Base-by-base conservation (phyloP, 306 rosid genomes). In the Ceratonia siliqua region DNA sequence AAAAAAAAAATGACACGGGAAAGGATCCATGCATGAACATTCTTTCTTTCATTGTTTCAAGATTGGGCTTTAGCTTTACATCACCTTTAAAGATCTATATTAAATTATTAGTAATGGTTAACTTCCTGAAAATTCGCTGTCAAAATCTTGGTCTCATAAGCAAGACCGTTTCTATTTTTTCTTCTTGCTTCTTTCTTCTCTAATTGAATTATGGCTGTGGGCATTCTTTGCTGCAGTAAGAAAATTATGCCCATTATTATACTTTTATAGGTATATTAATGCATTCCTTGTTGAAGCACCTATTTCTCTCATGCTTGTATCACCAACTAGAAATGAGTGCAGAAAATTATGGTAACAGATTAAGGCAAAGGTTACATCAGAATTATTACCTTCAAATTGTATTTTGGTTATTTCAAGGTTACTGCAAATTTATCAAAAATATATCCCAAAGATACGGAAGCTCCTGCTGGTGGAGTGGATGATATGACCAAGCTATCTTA, bases 401-500 rank as follows among this genome's bases (percentile, higher is more conserved):
- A 3, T 73, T 82, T 87, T 77, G 71, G 49, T 46, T 53, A 72
- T 80, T 79, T 59, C 70, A 78, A 91, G 99, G 88, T 87, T 72
- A 81, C 75, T 64, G 90, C 89, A 73, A 87, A 89, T 14, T 80
- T 95, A 49, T 79, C 92, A 32, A 86, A 74, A 78, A 79, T 92
- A 85, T 81, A 79, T 70, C 99, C 97, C 35, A 90, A 89, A 85
- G 98, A 95, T 77, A 65, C 78, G 94, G 98, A 95, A 74, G 96
- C 97, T 85, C 87, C 96, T 64, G 86, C 97, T 41, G 97, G 92
- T 27, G 99, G 99, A 41, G 99, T 95, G 82, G 99, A 95, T 69
- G 99, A 95, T 88, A 95, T 95, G 99, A 95, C 99, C 30, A 92
- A 92, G 87, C 84, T 95, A 73, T 95, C 99, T 76, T 92, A 95